phyloP scores from a whole-genome alignment of 768 basidiomycete species.

The Mycena sanguinolenta region DNA sequence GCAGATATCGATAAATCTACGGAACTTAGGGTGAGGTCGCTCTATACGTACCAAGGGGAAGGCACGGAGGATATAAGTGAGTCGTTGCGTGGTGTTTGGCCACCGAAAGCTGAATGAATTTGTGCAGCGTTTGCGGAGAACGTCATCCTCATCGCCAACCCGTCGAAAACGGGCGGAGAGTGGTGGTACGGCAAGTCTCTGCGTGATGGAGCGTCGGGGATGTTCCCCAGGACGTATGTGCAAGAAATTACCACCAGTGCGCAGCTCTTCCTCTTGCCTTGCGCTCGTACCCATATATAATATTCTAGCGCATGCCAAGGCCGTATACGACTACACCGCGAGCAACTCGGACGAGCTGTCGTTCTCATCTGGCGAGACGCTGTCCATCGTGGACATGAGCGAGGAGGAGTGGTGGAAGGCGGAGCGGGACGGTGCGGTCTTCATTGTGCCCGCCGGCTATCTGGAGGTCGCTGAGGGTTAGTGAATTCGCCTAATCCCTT shows the following conservation, averaged over 20 bases:
- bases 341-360: slow-evolving; percentile 85
- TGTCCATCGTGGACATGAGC: slow-evolving; percentile 84
- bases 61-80: slow-evolving; percentile 89
- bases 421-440: slow-evolving; percentile 86
- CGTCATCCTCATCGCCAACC: slow-evolving; percentile 81
- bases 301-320: slow-evolving; percentile 74
- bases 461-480: slow-evolving; percentile 91
- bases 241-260: slow-evolving; percentile 77
- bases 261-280: slow-evolving; percentile 43
- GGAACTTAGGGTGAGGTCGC: slow-evolving; percentile 84
- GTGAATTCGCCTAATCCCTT: slow-evolving; percentile 67
- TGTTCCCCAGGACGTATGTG: slow-evolving; percentile 94
- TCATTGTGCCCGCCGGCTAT: slow-evolving; percentile 93
- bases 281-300: background rate
- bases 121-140: slow-evolving; percentile 83
- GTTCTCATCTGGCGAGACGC: slow-evolving; percentile 83
- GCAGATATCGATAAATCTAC: slow-evolving; percentile 79
- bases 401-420: slow-evolving; percentile 98
- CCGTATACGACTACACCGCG: slow-evolving; percentile 83
- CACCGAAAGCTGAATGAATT: no score
- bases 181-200: slow-evolving; percentile 93
- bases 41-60: slow-evolving; percentile 90
- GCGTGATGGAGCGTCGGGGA: slow-evolving; percentile 77
- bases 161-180: slow-evolving; percentile 86
- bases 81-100: slow-evolving; percentile 43